Evolutionary conservation across 768 basidiomycete genomes (phyloP).

Genomic region (Tulasnella sp.): DNA sequence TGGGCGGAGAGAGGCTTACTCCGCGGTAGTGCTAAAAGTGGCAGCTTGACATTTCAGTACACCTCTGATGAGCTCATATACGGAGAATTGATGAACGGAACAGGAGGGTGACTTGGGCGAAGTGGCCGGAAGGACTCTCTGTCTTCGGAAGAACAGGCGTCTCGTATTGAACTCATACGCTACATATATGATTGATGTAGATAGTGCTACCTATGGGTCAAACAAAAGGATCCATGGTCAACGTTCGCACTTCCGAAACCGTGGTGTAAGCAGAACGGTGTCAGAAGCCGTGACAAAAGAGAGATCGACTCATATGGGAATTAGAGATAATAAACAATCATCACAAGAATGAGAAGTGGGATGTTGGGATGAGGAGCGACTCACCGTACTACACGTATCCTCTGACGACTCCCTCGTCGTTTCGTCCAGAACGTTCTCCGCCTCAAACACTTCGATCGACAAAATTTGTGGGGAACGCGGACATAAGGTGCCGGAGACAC

Average conservation of each 20-base stretch:
- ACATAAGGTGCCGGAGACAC: not conserved
- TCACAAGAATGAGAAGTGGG: not conserved
- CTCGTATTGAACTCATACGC: no score
- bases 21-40: not conserved
- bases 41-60: not conserved
- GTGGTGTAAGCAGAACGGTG: no score
- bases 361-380: no score
- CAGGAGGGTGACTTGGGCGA: not conserved
- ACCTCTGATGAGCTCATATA: not conserved
- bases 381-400: not conserved
- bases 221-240: not conserved
- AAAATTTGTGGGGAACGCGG: not conserved
- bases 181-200: no score
- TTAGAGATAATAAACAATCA: not conserved
- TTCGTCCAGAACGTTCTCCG: not conserved
- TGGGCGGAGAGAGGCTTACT: not conserved
- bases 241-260: no score
- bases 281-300: not conserved
- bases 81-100: not conserved
- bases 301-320: conserved; percentile 7
- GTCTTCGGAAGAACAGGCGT: no score
- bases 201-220: not conserved
- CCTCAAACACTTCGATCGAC: not conserved
- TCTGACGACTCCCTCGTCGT: not conserved
- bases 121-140: no score